A percentile compares a stretch with the other conserved stretches of the same genome.
phyloP scores from a whole-genome alignment of 176 grass and related monocot species.

The Rhipidocladum racemiflorum region DNA sequence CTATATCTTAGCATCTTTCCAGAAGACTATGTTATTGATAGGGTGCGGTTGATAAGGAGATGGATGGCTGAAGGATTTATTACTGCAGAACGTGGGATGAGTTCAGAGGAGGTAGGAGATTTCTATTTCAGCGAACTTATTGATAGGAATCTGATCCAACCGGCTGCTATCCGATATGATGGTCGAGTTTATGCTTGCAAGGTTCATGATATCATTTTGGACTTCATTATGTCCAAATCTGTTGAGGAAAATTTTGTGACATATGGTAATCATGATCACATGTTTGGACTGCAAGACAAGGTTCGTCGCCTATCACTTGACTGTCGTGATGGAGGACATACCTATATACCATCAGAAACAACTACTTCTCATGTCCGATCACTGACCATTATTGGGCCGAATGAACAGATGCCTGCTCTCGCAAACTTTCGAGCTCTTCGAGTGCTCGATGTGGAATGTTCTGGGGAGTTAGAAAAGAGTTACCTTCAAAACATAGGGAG shows the following conservation, averaged over 20 bases:
- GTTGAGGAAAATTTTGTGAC: slow-evolving; percentile 9
- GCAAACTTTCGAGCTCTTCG: background rate
- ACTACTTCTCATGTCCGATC: slow-evolving; percentile 14
- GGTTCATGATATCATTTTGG: background rate
- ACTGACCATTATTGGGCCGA: background rate
- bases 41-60: background rate
- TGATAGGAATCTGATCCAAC: background rate
- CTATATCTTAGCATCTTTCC: background rate
- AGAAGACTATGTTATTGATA: slow-evolving; percentile 13
- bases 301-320: slow-evolving; percentile 9
- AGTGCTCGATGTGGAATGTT: slow-evolving; percentile 3
- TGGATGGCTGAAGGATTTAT: background rate
- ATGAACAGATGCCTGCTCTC: background rate
- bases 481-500: background rate
- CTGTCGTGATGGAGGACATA: background rate
- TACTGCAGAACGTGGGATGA: background rate
- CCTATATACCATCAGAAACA: background rate
- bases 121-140: slow-evolving; percentile 2
- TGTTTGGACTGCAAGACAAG: background rate
- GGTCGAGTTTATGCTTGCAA: background rate
- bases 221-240: background rate
- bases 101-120: slow-evolving; percentile 17
- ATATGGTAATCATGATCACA: background rate
- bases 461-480: background rate
- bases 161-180: background rate